Evolutionary conservation across 352 stramenopile genomes (phyloP).

Genomic region (Pythium guiyangense): DNA sequence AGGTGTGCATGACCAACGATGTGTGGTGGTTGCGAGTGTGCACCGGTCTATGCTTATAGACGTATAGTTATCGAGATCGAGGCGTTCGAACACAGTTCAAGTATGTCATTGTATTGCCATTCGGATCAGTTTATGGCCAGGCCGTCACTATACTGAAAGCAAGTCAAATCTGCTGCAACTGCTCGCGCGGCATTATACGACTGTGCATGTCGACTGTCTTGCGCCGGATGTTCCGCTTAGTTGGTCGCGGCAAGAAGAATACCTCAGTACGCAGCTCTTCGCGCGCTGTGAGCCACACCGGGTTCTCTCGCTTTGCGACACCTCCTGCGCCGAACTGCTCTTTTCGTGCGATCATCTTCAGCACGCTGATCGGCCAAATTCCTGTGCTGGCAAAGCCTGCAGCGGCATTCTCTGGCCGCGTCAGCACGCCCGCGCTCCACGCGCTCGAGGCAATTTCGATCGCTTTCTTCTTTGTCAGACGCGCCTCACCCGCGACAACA

Average conservation of each 20-base stretch:
- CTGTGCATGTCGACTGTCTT: background rate
- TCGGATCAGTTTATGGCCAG: constrained; percentile 6
- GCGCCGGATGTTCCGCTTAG: background rate
- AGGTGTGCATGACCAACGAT: no score
- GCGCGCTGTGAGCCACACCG: background rate
- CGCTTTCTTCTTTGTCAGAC: constrained; percentile 2
- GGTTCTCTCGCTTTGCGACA: background rate
- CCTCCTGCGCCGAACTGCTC: background rate
- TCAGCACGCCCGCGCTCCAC: background rate
- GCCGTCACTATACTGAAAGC: constrained; percentile 1
- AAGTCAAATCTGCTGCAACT: constrained; percentile 9
- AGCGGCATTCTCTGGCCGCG: background rate
- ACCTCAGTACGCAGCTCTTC: constrained; percentile 1
- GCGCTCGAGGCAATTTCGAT: background rate
- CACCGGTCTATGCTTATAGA: background rate
- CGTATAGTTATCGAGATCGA: background rate
- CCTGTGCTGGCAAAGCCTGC: background rate
- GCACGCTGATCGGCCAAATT: background rate
- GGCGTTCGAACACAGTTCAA: background rate
- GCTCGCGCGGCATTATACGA: constrained; percentile 4
- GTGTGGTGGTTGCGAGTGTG: no score
- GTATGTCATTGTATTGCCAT: background rate
- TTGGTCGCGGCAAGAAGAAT: constrained; percentile 1
- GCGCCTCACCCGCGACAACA: no score
- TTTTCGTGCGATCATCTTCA: background rate